Conservation (phyloP, 441 rosid species). For the Bruguiera hainesii region DNA sequence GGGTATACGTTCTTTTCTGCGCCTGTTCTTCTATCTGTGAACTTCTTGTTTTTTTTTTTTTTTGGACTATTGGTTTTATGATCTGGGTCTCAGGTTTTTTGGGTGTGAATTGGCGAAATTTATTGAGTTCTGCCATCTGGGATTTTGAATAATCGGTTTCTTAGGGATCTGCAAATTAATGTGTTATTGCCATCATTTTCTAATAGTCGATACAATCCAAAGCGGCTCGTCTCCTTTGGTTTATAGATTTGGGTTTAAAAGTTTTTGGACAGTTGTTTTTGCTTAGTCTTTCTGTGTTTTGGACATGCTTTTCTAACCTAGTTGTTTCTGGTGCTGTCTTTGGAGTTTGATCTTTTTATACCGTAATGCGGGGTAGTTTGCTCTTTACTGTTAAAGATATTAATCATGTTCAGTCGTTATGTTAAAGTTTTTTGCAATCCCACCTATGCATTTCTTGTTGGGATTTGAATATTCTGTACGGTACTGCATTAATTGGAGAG, state of each 20-base stretch:
- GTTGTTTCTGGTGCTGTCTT: neutral
- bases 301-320: neutral
- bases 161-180: too few relatives aligned
- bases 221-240: neutral
- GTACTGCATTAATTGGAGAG: too few relatives aligned
- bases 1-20: neutral
- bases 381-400: too few relatives aligned
- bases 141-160: slow-evolving; percentile 1
- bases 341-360: neutral
- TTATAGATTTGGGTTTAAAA: neutral
- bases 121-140: neutral
- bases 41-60: neutral
- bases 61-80: neutral
- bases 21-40: neutral
- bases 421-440: too few relatives aligned
- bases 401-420: too few relatives aligned
- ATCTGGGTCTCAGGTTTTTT: slow-evolving; percentile 5
- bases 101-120: neutral
- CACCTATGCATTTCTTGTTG: too few relatives aligned
- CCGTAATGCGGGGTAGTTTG: too few relatives aligned
- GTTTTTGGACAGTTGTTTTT: neutral
- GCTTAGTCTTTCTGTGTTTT: neutral
- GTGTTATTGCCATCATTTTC: too few relatives aligned
- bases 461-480: too few relatives aligned
- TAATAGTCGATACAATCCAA: too few relatives aligned